Percentiles rank a stretch among this genome's conserved stretches.
These are phyloP conservation scores for Ogataea pignaliae DNA, from an alignment of 805 yeast species.

Conservation along the genomic window DNA sequence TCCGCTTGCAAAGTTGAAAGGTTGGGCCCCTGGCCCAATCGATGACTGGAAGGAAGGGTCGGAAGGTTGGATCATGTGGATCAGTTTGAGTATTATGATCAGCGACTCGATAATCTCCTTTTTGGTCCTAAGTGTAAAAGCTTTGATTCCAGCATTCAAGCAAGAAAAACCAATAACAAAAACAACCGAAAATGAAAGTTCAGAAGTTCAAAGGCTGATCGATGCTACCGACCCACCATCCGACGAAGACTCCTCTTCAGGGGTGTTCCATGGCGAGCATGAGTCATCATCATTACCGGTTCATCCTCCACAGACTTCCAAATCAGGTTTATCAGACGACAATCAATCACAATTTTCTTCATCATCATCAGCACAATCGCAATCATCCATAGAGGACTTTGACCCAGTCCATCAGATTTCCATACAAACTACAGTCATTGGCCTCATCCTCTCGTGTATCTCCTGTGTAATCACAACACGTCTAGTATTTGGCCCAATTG, in stretches of 20 bases:
- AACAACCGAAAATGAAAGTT: background rate
- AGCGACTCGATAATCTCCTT: conserved; percentile 85
- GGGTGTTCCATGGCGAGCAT: conserved; percentile 20
- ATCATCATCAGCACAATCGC: background rate
- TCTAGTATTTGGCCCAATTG: conserved; percentile 61
- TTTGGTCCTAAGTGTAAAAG: conserved; percentile 50
- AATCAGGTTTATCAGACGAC: background rate
- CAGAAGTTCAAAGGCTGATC: conserved; percentile 5
- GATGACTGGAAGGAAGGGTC: conserved; percentile 93
- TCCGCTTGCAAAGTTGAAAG: conserved; percentile 61
- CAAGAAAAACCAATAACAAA: background rate
- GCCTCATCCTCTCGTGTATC: conserved; percentile 61
- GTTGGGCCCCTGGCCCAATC: conserved; percentile 88
- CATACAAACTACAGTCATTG: conserved; percentile 44
- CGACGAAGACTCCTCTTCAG: conserved; percentile 19
- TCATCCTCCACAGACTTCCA: no score
- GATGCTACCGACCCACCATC: conserved; percentile 12
- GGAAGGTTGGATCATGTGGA: conserved; percentile 98
- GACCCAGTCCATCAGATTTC: conserved; percentile 47
- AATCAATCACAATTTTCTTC: background rate
- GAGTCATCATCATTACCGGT: background rate
- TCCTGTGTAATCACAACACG: conserved; percentile 64
- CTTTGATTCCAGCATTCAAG: conserved; percentile 21
- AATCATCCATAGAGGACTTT: conserved; percentile 23
- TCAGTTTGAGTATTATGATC: conserved; percentile 88